Percentiles rank a stretch among this genome's conserved stretches.
Evolutionary conservation across 176 grass and related monocot genomes (phyloP).

Genomic region (Aegilops longissima): DNA sequence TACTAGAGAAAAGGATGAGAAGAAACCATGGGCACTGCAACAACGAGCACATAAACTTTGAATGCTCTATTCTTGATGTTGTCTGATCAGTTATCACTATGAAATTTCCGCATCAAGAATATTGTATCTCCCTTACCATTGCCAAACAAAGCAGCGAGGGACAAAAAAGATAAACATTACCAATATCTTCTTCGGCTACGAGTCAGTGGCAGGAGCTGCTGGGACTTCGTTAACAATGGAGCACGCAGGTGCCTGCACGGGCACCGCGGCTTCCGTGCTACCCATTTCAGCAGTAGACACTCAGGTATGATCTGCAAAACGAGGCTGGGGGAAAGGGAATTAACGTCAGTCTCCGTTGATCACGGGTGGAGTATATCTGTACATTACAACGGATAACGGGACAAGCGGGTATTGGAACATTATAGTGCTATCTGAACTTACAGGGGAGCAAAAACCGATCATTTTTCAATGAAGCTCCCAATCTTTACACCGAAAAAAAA

Average conservation of each 20-base stretch:
- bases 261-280: constrained; percentile 13
- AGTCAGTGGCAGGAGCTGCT: neutral
- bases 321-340: neutral
- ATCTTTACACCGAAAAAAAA: too few relatives aligned
- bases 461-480: too few relatives aligned
- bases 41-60: constrained; percentile 26
- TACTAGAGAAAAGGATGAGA: constrained; percentile 1
- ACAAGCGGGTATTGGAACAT: too few relatives aligned
- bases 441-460: too few relatives aligned
- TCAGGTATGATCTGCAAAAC: constrained; percentile 20
- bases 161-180: neutral
- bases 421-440: too few relatives aligned
- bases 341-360: neutral
- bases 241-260: neutral
- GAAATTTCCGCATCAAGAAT: neutral
- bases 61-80: neutral
- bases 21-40: constrained; percentile 43
- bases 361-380: neutral
- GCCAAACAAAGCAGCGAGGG: neutral
- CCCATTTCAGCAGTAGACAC: constrained; percentile 24
- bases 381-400: neutral
- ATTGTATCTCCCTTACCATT: too few relatives aligned
- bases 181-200: constrained; percentile 68
- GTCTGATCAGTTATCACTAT: neutral
- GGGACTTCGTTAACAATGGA: neutral